Conservation (phyloP, 2,329 filamentous ascomycete genomes). For the Penicillium oxalicum region DNA sequence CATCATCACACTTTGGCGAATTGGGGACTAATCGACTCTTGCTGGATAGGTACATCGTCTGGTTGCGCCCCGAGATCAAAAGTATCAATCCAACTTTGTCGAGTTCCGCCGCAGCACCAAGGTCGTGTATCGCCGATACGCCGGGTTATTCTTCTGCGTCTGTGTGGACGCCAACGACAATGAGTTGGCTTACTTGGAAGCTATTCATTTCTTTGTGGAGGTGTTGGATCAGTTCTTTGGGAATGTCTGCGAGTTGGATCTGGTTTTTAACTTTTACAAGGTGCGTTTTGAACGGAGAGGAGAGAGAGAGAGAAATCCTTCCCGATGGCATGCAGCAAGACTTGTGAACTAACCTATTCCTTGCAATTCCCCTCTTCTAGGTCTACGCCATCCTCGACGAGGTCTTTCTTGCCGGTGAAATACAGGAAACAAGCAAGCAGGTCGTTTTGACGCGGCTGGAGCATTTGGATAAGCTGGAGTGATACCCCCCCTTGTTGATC, state of each 20-base stretch:
- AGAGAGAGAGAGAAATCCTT: too few relatives aligned
- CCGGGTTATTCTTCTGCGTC: constrained; percentile 97
- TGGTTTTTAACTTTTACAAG: constrained; percentile 70
- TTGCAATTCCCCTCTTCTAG: constrained; percentile 31
- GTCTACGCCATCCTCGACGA: constrained; percentile 98
- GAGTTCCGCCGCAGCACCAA: constrained; percentile 70
- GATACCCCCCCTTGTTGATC: constrained; percentile 19
- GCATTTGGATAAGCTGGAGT: constrained; percentile 94
- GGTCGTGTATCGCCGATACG: constrained; percentile 95
- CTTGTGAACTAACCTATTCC: too few relatives aligned
- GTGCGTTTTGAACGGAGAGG: constrained; percentile 33
- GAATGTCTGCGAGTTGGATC: constrained; percentile 95
- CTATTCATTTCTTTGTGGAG: constrained; percentile 99
- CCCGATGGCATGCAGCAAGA: too few relatives aligned
- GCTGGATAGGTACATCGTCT: constrained; percentile 76
- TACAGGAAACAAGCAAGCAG: constrained; percentile 98
- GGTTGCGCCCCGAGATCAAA: constrained; percentile 94
- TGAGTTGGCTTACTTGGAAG: constrained; percentile 92
- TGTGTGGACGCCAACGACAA: constrained; percentile 99
- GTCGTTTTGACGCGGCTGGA: constrained; percentile 90
- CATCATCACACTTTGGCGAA: neutral
- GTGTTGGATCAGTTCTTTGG: constrained; percentile 98
- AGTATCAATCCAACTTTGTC: constrained; percentile 99
- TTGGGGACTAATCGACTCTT: constrained; percentile 4
- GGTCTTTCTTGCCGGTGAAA: constrained; percentile 94